These are phyloP conservation scores for Thalassiosira hispida DNA, from an alignment of 352 stramenopile species.

Conservation along the genomic window DNA sequence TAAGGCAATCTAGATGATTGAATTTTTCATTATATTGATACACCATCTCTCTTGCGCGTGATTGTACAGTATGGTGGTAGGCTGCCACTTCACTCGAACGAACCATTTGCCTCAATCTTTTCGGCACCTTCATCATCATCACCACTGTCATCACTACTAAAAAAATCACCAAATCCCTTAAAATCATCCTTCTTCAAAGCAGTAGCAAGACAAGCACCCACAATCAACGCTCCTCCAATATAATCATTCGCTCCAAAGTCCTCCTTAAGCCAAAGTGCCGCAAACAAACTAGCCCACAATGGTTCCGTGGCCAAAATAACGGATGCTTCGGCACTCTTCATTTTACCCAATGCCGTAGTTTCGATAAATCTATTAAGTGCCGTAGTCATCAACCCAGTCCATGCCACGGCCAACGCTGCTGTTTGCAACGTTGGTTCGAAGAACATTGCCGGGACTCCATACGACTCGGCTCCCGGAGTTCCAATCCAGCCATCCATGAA, in stretches of 20 bases:
- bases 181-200: conserved; percentile 40
- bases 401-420: conserved; percentile 67
- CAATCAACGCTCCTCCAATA: conserved; percentile 77
- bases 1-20: too few relatives aligned
- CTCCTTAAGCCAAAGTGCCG: conserved; percentile 66
- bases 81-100: too few relatives aligned
- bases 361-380: conserved; percentile 77
- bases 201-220: conserved; percentile 73
- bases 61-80: too few relatives aligned
- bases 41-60: too few relatives aligned
- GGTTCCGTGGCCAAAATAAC: conserved; percentile 86
- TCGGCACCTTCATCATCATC: too few relatives aligned
- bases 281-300: conserved; percentile 84
- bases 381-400: conserved; percentile 83
- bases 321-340: conserved; percentile 76
- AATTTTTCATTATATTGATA: too few relatives aligned
- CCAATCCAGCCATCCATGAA: conserved; percentile 68
- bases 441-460: conserved; percentile 42
- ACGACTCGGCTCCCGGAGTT: conserved; percentile 16
- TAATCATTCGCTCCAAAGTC: conserved; percentile 68
- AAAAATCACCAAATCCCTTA: too few relatives aligned
- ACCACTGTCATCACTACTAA: too few relatives aligned
- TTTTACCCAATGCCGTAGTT: conserved; percentile 74
- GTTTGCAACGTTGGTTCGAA: conserved; percentile 54
- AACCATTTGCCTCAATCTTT: too few relatives aligned